Conservation (phyloP, 2,329 filamentous ascomycete genomes). For the Mycogone perniciosa region DNA sequence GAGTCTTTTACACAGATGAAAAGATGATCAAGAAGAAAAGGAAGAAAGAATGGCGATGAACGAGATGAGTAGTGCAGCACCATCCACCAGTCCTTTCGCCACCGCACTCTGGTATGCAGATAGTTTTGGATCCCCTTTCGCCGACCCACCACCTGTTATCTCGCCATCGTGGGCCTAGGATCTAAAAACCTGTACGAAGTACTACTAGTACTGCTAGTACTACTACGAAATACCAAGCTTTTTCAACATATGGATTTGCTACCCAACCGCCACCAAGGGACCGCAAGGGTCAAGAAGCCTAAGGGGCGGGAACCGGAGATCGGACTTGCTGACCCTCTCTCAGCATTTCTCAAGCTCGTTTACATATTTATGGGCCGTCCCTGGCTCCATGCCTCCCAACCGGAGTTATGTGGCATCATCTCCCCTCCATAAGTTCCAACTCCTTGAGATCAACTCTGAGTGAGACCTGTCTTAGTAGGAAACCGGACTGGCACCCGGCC, state of each 20-base stretch:
- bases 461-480: constrained; percentile 21
- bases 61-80: constrained; percentile 2
- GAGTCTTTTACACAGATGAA: too few species aligned
- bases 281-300: constrained; percentile 4
- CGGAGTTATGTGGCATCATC: constrained; percentile 5
- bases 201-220: background rate
- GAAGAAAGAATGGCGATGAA: background rate
- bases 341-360: constrained; percentile 2
- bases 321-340: constrained; percentile 1
- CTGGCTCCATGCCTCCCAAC: constrained; percentile 2
- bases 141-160: constrained; percentile 9
- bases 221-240: constrained; percentile 4
- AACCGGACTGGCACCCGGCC: background rate
- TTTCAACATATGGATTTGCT: constrained; percentile 6
- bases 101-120: constrained; percentile 8
- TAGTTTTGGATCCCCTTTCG: constrained; percentile 8
- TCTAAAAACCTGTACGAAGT: background rate
- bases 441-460: constrained; percentile 7
- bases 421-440: constrained; percentile 7
- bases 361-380: constrained; percentile 6
- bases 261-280: constrained; percentile 8
- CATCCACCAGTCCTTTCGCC: background rate
- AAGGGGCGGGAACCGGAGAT: constrained; percentile 2
- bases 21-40: background rate
- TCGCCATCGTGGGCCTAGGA: constrained; percentile 12